Percentiles rank a stretch among this genome's conserved stretches.
Evolutionary conservation across 2,329 filamentous ascomycete species (phyloP).

Genomic region (Alternaria gaisen): DNA sequence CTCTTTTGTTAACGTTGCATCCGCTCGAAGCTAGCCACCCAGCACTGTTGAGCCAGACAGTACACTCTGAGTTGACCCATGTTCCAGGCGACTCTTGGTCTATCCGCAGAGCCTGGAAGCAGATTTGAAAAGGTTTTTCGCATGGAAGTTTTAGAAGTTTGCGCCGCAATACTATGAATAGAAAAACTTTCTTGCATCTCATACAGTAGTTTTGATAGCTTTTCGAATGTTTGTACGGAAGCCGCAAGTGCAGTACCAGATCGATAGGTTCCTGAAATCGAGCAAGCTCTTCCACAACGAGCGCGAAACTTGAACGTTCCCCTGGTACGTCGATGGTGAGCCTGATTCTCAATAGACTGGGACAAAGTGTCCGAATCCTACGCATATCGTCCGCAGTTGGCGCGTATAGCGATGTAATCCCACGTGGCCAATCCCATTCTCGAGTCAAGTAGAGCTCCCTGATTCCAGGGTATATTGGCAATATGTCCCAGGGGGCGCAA

Average conservation of each 20-base stretch:
- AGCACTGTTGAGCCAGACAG: not conserved
- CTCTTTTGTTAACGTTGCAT: not conserved
- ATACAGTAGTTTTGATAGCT: not conserved
- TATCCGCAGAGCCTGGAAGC: not conserved
- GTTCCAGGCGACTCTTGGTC: not conserved
- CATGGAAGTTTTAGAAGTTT: not conserved
- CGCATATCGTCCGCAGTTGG: not conserved
- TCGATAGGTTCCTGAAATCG: slow-evolving; percentile 1
- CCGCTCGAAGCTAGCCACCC: not conserved
- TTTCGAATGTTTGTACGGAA: not conserved
- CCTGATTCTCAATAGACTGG: not conserved
- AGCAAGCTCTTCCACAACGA: slow-evolving; percentile 4
- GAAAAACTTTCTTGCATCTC: slow-evolving; percentile 1
- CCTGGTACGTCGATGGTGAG: not conserved
- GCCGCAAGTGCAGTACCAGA: slow-evolving; percentile 1
- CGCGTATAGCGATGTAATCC: not conserved
- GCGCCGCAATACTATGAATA: not conserved
- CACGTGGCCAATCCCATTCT: not conserved
- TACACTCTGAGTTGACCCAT: not conserved
- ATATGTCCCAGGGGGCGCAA: not conserved
- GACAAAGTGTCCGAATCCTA: slow-evolving; percentile 4
- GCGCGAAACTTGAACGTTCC: not conserved
- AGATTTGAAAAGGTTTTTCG: not conserved
- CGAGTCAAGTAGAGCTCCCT: not conserved
- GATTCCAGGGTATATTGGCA: not conserved